Conservation (phyloP, 2,329 filamentous ascomycete genomes). For the Colletotrichum graminicola region DNA sequence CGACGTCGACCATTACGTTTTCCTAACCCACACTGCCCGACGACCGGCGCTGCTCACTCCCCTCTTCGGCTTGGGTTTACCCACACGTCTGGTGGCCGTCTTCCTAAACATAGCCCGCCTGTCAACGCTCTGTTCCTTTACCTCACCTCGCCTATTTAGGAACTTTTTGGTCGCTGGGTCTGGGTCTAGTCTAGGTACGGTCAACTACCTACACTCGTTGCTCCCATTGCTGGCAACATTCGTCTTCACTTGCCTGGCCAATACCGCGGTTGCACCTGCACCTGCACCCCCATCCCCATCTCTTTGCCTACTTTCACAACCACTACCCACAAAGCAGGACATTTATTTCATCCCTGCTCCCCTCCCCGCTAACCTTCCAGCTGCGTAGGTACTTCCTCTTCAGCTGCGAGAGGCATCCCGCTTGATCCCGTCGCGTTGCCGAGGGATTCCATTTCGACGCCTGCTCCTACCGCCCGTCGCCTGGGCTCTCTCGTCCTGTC, state of each 20-base stretch:
- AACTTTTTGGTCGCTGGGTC: background rate
- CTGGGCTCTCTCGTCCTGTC: background rate
- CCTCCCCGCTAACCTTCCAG: background rate
- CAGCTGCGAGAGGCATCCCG: background rate
- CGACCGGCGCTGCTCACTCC: constrained; percentile 16
- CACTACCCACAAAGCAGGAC: constrained; percentile 3
- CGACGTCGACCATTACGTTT: constrained; percentile 18
- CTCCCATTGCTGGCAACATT: background rate
- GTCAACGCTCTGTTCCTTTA: background rate
- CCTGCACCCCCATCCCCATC: background rate
- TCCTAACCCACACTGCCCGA: constrained; percentile 16
- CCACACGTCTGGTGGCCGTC: background rate
- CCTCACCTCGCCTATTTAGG: background rate
- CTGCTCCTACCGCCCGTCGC: background rate
- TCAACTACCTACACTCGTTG: background rate
- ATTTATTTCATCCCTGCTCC: background rate
- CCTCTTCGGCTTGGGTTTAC: constrained; percentile 1
- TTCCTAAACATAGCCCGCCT: constrained; percentile 5
- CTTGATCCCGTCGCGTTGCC: constrained; percentile 14
- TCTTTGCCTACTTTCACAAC: background rate
- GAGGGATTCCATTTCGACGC: constrained; percentile 6
- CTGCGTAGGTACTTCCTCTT: background rate
- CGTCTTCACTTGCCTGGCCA: background rate
- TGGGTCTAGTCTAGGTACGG: too few relatives aligned
- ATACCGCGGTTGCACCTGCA: background rate